phyloP scores from a whole-genome alignment of 306 rosid species.

The Echinosophora koreensis region DNA sequence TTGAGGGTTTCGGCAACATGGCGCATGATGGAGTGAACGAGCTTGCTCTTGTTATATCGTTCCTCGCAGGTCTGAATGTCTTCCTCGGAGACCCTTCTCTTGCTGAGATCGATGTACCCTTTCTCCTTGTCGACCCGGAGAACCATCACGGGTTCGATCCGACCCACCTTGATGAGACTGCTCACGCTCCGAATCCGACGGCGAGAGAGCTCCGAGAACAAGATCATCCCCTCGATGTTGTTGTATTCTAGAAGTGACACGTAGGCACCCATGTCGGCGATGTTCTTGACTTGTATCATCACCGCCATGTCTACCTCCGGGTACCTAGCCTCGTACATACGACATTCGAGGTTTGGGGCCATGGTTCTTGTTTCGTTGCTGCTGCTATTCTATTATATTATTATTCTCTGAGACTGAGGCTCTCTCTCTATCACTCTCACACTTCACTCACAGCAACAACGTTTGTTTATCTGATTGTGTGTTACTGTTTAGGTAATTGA shows the following conservation, averaged over 20 bases:
- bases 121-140: conserved; percentile 94
- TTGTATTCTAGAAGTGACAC: conserved; percentile 95
- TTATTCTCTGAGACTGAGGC: too few relatives aligned
- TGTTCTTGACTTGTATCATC: conserved; percentile 97
- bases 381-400: too few relatives aligned
- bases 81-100: conserved; percentile 94
- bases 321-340: conserved; percentile 91
- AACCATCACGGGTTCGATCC: conserved; percentile 97
- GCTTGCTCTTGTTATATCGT: conserved; percentile 97
- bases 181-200: conserved; percentile 96
- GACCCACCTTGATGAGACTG: conserved; percentile 87
- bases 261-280: conserved; percentile 99
- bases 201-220: conserved; percentile 96
- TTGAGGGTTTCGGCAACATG: conserved; percentile 88
- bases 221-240: conserved; percentile 97
- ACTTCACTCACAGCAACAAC: too few relatives aligned
- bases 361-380: neutral
- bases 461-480: too few relatives aligned
- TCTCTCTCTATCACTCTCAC: too few relatives aligned
- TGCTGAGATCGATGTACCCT: conserved; percentile 96
- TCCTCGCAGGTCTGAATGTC: conserved; percentile 91
- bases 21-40: conserved; percentile 96
- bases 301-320: conserved; percentile 99
- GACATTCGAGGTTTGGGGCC: conserved; percentile 82
- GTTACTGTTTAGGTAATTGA: too few relatives aligned